Evolutionary conservation across 2,329 filamentous ascomycete species (phyloP), one percentile per base, ranked within the genome.

Genomic region (Colletotrichum costaricense): DNA sequence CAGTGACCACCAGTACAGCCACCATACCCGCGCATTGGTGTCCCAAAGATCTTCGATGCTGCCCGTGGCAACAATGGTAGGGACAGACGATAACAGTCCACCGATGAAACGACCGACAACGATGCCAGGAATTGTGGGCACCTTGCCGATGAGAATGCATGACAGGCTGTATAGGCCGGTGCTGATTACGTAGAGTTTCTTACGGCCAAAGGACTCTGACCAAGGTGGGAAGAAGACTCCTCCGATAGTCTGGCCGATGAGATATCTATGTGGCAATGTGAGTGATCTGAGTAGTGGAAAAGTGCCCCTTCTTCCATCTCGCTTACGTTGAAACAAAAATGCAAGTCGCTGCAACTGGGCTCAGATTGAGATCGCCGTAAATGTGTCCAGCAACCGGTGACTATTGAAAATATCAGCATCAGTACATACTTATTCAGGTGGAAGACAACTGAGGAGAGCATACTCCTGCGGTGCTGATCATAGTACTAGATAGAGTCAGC

Each of bases 1-100:
- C 28, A 63, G 4, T 0, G 69, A 49, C 69, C 69, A 72, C 14
- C 24, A 54, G 28, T 68, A 72, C 0, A 72, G 14, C 64, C 69
- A 68, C 69, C 69, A 72, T 19, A 72, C 58, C 12, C 69, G 12
- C 0, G 58, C 57, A 7, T 69, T 33, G 2, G 69, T 58, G 24
- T 72, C 69, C 69, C 69, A 72, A 28, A 72, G 19, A 22, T 72
- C 69, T 30, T 72, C 69, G 6, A 72, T 72, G 12, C 69, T 72
- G 0, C 69, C 69, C 2, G 58, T 56, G 19, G 69, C 57, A 7
- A 72, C 49, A 6, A 52, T 49, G 2, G 64, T 68, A 0, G 69
- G 69, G 5, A 69, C 52, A 16, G 69, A 49, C 19, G 69, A 72
- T 5, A 69, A 26, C 4, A 72, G 24, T 2, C 69, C 69, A 1